A percentile compares a stretch with the other conserved stretches of the same genome.
Evolutionary conservation across 1,284 basidiomycete genomes (phyloP).

Genomic region (Heterobasidion occidentale): DNA sequence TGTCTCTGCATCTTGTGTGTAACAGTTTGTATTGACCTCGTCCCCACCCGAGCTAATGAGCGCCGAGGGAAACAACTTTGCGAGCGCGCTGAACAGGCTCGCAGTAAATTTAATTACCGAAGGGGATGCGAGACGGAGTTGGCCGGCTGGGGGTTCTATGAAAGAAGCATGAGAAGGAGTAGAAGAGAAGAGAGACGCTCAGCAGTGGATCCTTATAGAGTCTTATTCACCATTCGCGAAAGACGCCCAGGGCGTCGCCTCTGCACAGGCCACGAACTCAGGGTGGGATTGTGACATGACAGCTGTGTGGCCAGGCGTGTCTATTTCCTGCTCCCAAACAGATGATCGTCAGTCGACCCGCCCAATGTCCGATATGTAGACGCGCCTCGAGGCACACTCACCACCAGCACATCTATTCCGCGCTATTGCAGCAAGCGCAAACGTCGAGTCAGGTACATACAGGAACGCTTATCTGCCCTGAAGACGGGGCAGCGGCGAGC

Average conservation of each 20-base stretch:
- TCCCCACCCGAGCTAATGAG: constrained; percentile 79
- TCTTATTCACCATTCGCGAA: constrained; percentile 20
- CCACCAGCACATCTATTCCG: constrained; percentile 3
- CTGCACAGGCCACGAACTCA: constrained; percentile 34
- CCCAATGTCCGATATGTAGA: no score
- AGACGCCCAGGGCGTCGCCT: constrained; percentile 16
- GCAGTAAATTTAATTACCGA: constrained; percentile 32
- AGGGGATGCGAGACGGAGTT: constrained; percentile 32
- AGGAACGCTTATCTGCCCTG: no score
- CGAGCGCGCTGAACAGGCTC: constrained; percentile 32
- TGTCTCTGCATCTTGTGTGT: constrained; percentile 51
- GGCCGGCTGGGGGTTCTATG: constrained; percentile 38
- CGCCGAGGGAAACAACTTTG: constrained; percentile 44
- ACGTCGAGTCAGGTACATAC: not conserved
- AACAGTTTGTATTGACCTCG: constrained; percentile 70
- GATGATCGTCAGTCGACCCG: not conserved
- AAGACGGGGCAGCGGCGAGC: no score
- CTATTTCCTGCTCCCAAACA: constrained; percentile 39
- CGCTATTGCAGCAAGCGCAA: constrained; percentile 3
- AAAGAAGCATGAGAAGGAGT: not conserved
- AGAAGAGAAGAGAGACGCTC: not conserved
- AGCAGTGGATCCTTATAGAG: not conserved
- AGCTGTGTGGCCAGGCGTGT: constrained; percentile 41
- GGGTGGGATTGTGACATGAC: constrained; percentile 32
- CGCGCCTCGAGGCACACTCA: no score